These are phyloP conservation scores for Diospyros kaki DNA, from an alignment of 148 eudicot species.

Conservation along the genomic window DNA sequence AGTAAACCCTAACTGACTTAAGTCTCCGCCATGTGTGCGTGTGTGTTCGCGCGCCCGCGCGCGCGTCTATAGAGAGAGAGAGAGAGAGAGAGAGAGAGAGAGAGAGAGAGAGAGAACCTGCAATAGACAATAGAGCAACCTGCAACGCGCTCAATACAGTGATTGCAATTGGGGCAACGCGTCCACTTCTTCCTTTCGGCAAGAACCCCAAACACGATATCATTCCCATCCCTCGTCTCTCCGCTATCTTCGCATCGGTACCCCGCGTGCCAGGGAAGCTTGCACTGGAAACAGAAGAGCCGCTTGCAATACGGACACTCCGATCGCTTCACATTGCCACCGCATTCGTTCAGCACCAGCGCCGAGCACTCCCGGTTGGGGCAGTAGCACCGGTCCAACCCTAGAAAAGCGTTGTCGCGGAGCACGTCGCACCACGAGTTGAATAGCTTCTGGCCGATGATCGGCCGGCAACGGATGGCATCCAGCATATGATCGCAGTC, in stretches of 20 bases:
- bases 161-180: constrained; percentile 43
- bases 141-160: constrained; percentile 27
- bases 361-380: constrained; percentile 39
- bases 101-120: constrained; percentile 26
- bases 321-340: constrained; percentile 22
- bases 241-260: constrained; percentile 41
- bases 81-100: background rate
- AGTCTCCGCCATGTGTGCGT: too few species aligned
- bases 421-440: constrained; percentile 43
- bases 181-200: constrained; percentile 35
- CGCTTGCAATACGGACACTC: constrained; percentile 38
- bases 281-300: constrained; percentile 38
- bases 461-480: constrained; percentile 14
- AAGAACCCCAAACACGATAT: constrained; percentile 32
- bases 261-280: constrained; percentile 46
- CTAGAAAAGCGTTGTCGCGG: constrained; percentile 25
- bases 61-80: too few species aligned
- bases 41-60: too few species aligned
- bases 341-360: constrained; percentile 43
- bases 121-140: constrained; percentile 35
- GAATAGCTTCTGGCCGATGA: constrained; percentile 15
- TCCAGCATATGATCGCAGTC: constrained; percentile 24
- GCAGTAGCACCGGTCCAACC: constrained; percentile 31
- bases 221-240: constrained; percentile 34
- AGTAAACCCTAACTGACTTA: background rate